A percentile compares a stretch with the other conserved stretches of the same genome.
Conservation (phyloP, 345 rosid species). For the Linum tenue region DNA sequence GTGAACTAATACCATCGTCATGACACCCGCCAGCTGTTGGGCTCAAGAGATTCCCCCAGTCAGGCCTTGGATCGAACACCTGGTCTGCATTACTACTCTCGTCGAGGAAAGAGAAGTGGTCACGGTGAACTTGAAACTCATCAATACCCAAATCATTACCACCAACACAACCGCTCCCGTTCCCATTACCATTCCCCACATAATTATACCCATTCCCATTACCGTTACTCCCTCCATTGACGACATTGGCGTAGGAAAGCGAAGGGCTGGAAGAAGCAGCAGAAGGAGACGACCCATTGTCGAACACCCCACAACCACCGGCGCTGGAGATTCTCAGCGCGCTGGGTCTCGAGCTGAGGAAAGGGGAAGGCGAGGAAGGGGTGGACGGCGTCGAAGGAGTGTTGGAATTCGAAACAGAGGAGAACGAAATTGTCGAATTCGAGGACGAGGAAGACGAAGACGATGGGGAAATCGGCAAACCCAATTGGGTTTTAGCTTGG, state of each 20-base stretch:
- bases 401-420: constrained; percentile 3
- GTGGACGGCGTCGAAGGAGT: constrained; percentile 10
- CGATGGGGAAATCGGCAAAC: background rate
- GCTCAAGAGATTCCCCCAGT: constrained; percentile 6
- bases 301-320: constrained; percentile 2
- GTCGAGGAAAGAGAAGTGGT: constrained; percentile 3
- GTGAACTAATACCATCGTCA: background rate
- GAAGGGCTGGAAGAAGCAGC: background rate
- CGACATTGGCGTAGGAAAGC: background rate
- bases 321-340: constrained; percentile 16
- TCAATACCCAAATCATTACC: background rate
- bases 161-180: background rate
- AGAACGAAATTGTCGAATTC: background rate
- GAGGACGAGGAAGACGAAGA: background rate
- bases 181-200: too few species aligned
- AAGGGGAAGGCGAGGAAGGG: background rate
- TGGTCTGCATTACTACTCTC: background rate
- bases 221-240: background rate
- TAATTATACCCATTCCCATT: background rate
- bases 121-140: constrained; percentile 3
- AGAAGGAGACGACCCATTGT: too few species aligned
- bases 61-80: background rate
- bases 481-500: constrained; percentile 6
- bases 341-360: constrained; percentile 5
- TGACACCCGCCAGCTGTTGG: constrained; percentile 6